Percentiles rank a stretch among this genome's conserved stretches.
phyloP scores from a whole-genome alignment of 768 basidiomycete genomes.

The Lactarius deliciosus region DNA sequence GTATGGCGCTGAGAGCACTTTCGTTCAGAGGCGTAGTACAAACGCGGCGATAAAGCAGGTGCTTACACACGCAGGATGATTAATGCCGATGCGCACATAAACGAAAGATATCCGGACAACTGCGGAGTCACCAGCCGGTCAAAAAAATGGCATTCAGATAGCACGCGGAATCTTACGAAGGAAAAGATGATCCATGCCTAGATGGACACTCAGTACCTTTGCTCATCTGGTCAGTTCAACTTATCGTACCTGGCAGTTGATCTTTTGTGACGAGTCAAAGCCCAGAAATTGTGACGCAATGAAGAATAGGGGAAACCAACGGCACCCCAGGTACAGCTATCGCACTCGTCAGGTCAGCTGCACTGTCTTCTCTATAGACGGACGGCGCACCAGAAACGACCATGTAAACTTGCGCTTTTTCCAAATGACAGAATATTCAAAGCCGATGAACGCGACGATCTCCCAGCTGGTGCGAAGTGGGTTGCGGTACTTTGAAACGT shows the following conservation, averaged over 20 bases:
- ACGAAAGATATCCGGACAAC: constrained; percentile 17
- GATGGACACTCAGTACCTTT: not conserved
- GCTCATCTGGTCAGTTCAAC: not conserved
- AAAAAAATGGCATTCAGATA: not conserved
- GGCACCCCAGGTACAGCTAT: constrained; percentile 25
- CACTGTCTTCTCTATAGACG: not conserved
- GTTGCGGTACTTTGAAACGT: no score
- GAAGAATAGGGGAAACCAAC: constrained; percentile 11
- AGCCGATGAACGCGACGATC: constrained; percentile 14
- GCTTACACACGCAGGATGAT: constrained; percentile 24
- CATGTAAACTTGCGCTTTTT: constrained; percentile 20
- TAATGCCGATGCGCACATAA: constrained; percentile 21
- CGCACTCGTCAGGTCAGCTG: not conserved
- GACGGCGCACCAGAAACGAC: constrained; percentile 19
- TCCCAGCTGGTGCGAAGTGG: constrained; percentile 18
- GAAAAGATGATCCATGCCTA: constrained; percentile 13
- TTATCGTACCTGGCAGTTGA: constrained; percentile 14
- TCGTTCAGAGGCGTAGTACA: not conserved
- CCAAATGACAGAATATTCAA: constrained; percentile 16
- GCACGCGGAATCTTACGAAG: constrained; percentile 13
- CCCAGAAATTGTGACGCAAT: constrained; percentile 1
- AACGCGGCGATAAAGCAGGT: not conserved
- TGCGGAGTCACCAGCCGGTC: not conserved
- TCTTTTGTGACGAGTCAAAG: not conserved
- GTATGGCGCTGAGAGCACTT: constrained; percentile 1